Base-by-base conservation (phyloP, 2,329 filamentous ascomycete genomes). In the Ophiostoma ips region DNA sequence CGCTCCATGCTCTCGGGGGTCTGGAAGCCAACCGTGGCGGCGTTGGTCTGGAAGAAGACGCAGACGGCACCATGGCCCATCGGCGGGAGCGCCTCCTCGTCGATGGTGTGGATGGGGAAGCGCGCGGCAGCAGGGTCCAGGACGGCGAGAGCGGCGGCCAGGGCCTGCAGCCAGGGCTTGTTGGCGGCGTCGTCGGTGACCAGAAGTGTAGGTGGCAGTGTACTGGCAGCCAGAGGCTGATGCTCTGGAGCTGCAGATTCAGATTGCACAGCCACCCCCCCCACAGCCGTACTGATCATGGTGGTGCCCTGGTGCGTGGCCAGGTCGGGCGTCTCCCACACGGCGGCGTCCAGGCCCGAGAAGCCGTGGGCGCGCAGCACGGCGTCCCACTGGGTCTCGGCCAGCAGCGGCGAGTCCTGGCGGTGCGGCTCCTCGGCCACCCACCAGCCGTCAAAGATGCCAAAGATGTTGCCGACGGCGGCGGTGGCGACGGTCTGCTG, bases 1-100 rank as follows among this genome's bases (percentile, higher is more conserved):
- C 49, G 54, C 7, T 54, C 55, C 52, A 61, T 62, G 48, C 59
- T 58, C 15, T 52, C 47, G 5, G 58, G 54, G 9, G 55, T 58
- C 24, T 59, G 55, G 12, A 55, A 24, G 12, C 53, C 51, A 3
- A 56, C 35, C 1, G 52, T 55, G 13, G 5, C 30, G 3, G 49
- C 24, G 2, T 53, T 33, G 3, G 53, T 50, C 52, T 56, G 55
- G 41, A 49, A 55, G 35, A 56, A 52, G 7, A 56, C 40, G 41
- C 48, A 46, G 6, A 44, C 31, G 15, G 47, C 45, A n/a, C 45
- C 49, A 4, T 48, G 13, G 15, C 50, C 43, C 8, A 43, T 4
- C 5, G 48, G 33, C 12, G 52, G 24, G 10, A 30, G n/a, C n/a
- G n/a, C n/a, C 21, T 41, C 15, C 7, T 49, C 47, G 16, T 49